Percentiles rank a stretch among this genome's conserved stretches.
phyloP scores from a whole-genome alignment of 192 early-diverging fungal species.

The Entomortierella lignicola region DNA sequence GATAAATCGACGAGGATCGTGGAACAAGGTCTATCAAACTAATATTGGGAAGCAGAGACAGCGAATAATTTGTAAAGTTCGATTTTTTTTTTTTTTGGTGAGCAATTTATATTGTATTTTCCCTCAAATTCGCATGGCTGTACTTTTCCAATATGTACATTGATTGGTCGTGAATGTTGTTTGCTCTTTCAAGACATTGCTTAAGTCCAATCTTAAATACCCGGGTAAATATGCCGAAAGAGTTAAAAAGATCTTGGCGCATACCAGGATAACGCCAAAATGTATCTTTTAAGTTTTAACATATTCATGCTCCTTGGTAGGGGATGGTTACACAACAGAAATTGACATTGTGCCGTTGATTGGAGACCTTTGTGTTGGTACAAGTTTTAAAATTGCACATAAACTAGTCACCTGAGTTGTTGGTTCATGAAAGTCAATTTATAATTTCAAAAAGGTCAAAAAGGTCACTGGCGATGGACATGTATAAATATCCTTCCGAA shows the following conservation, averaged over 20 bases:
- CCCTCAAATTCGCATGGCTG: too few species aligned
- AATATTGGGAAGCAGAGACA: too few species aligned
- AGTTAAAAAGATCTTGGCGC: too few species aligned
- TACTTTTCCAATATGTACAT: background rate
- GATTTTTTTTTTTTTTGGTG: too few species aligned
- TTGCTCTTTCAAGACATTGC: background rate
- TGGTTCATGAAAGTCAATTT: constrained; percentile 1
- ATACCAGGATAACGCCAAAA: too few species aligned
- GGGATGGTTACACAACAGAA: background rate
- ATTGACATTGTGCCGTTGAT: background rate
- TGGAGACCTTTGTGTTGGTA: background rate
- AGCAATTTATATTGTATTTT: too few species aligned
- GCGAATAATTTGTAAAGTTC: too few species aligned
- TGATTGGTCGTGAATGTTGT: constrained; percentile 1
- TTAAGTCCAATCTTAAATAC: background rate
- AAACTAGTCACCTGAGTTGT: background rate
- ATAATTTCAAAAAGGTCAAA: background rate
- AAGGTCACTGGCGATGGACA: background rate
- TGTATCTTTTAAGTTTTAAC: too few species aligned
- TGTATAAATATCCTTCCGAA: background rate
- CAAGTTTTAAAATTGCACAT: constrained; percentile 1
- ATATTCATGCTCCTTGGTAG: too few species aligned
- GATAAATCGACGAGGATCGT: too few species aligned
- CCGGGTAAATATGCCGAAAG: background rate
- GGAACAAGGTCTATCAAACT: too few species aligned